phyloP scores from a whole-genome alignment of 306 rosid genomes.

The Prunus mume region DNA sequence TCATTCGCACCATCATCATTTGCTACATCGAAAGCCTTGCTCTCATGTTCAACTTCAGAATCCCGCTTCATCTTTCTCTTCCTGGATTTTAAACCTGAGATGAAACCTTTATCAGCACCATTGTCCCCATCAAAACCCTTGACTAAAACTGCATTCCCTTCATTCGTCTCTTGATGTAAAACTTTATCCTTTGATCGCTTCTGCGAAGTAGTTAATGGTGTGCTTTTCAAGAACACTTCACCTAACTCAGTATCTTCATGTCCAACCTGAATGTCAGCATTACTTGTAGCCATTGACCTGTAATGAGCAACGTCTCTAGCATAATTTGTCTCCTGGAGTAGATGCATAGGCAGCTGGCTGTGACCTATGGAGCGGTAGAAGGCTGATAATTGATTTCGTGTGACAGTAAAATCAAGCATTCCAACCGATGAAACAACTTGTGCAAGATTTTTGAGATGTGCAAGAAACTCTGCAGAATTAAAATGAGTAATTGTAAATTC shows the following conservation, averaged over 20 bases:
- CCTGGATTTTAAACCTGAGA: slow-evolving; percentile 5
- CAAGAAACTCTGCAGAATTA: slow-evolving; percentile 33
- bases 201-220: slow-evolving; percentile 4
- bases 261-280: slow-evolving; percentile 2
- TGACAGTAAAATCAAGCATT: slow-evolving; percentile 33
- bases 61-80: slow-evolving; percentile 33
- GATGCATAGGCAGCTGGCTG: slow-evolving; percentile 42
- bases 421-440: slow-evolving; percentile 29
- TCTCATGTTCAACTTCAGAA: slow-evolving; percentile 16
- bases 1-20: slow-evolving; percentile 10
- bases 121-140: slow-evolving; percentile 4
- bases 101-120: slow-evolving; percentile 1
- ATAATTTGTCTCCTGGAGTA: slow-evolving; percentile 27
- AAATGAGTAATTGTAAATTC: slow-evolving; percentile 36
- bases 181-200: not conserved
- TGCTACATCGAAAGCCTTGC: slow-evolving; percentile 10
- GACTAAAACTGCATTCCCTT: not conserved
- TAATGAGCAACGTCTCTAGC: slow-evolving; percentile 13
- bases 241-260: not conserved
- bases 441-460: slow-evolving; percentile 34
- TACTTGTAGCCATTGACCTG: slow-evolving; percentile 5
- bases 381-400: slow-evolving; percentile 40
- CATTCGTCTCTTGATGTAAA: slow-evolving; percentile 10
- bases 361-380: slow-evolving; percentile 42
- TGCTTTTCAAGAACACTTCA: slow-evolving; percentile 7